Percentiles rank a stretch among this genome's conserved stretches.
Evolutionary conservation across 2,329 filamentous ascomycete genomes (phyloP).

Genomic region (Cucurbitaria berberidis): DNA sequence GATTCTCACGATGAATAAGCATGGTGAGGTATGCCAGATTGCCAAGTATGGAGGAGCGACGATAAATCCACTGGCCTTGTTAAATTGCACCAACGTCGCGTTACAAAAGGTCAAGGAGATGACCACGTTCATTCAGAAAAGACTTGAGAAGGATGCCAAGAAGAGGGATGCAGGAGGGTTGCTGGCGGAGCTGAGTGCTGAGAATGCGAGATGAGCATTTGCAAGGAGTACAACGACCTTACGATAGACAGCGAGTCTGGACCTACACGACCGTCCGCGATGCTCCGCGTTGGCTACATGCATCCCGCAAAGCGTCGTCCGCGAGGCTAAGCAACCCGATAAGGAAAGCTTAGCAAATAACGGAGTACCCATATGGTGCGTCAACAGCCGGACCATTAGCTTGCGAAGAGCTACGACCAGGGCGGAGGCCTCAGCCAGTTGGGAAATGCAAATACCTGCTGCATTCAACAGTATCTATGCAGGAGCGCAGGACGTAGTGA

Average conservation of each 20-base stretch:
- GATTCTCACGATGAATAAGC: constrained; percentile 84
- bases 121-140: constrained; percentile 73
- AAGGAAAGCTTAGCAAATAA: constrained; percentile 1
- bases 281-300: constrained; percentile 9
- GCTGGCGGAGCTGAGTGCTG: constrained; percentile 78
- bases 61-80: constrained; percentile 77
- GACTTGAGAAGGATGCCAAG: constrained; percentile 78
- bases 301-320: constrained; percentile 27
- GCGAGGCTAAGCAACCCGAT: constrained; percentile 8
- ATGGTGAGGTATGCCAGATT: constrained; percentile 89
- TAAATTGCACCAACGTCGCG: constrained; percentile 77
- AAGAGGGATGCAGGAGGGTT: constrained; percentile 78
- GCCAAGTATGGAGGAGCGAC: constrained; percentile 87
- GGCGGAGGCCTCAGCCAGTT: neutral
- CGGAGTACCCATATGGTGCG: constrained; percentile 2
- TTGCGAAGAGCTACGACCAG: neutral
- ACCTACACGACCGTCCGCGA: constrained; percentile 7
- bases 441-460: neutral
- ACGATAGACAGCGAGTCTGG: constrained; percentile 23
- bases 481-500: neutral
- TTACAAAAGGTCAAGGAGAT: constrained; percentile 81
- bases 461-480: neutral
- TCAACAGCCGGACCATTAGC: neutral
- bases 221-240: constrained; percentile 12
- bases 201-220: constrained; percentile 75